Conservation (phyloP, 176 grass and related monocot species). For the Poa pratensis region DNA sequence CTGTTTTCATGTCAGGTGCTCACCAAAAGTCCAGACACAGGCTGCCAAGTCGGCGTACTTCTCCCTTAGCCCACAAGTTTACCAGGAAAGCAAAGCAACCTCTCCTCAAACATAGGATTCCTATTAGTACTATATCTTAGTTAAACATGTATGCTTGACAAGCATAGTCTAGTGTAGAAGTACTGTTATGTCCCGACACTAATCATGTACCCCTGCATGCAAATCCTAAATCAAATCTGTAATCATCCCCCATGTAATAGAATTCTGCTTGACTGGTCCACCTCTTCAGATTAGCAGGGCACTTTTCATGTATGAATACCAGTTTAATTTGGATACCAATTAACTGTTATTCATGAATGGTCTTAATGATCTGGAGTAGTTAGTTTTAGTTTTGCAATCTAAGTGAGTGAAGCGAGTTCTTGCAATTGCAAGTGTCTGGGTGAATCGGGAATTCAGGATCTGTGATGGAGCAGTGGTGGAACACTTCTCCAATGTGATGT, state of each 20-base stretch:
- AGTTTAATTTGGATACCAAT: background rate
- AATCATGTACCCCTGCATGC: constrained; percentile 37
- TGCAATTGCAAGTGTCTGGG: background rate
- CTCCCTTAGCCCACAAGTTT: constrained; percentile 53
- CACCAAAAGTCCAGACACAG: constrained; percentile 33
- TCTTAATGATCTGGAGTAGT: background rate
- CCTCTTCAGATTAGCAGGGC: constrained; percentile 5
- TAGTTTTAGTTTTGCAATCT: background rate
- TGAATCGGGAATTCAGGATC: constrained; percentile 3
- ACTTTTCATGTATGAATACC: background rate
- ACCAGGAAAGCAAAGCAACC: background rate
- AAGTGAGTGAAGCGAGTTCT: background rate
- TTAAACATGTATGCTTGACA: background rate
- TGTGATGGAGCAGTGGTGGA: constrained; percentile 8
- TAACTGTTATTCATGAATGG: background rate
- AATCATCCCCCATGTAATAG: constrained; percentile 44
- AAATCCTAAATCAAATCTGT: constrained; percentile 20
- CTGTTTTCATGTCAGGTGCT: constrained; percentile 43
- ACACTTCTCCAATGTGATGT: background rate
- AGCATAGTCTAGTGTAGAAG: constrained; percentile 15
- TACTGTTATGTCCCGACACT: constrained; percentile 32
- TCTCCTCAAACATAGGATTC: constrained; percentile 4
- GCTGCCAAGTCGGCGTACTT: constrained; percentile 19
- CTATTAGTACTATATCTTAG: background rate
- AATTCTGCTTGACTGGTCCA: constrained; percentile 11